Conservation (phyloP, 768 basidiomycete species). For the Termitomyces sp. region DNA sequence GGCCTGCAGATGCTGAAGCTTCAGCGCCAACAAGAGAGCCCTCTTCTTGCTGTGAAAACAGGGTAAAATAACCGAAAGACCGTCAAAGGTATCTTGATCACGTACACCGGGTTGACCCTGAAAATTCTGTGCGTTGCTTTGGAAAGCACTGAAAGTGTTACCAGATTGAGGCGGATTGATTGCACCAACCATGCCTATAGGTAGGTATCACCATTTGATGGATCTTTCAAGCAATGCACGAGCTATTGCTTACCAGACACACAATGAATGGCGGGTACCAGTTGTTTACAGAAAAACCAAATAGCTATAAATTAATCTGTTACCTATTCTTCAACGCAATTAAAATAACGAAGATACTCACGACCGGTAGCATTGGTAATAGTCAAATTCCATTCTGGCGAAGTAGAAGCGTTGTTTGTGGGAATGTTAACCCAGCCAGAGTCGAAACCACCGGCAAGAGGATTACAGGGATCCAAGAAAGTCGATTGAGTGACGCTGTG, state of each 20-base stretch:
- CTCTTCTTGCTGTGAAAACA: conserved; percentile 32
- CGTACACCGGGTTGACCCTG: conserved; percentile 30
- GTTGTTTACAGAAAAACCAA: conserved; percentile 61
- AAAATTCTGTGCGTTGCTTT: conserved; percentile 27
- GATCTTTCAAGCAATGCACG: background rate
- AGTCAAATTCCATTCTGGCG: conserved; percentile 48
- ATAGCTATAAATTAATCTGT: conserved; percentile 32
- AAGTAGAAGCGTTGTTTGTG: conserved; percentile 15
- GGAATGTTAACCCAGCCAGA: conserved; percentile 49
- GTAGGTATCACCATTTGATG: background rate
- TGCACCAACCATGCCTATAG: conserved; percentile 45
- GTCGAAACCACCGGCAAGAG: conserved; percentile 46
- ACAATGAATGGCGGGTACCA: conserved; percentile 40
- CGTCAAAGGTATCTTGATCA: conserved; percentile 5
- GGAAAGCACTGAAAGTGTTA: conserved; percentile 36
- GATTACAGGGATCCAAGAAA: conserved; percentile 43
- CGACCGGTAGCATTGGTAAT: conserved; percentile 45
- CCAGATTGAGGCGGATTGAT: conserved; percentile 51
- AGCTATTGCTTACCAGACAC: conserved; percentile 20
- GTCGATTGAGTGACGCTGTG: conserved; percentile 53
- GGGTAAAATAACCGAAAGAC: background rate
- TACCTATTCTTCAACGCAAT: background rate
- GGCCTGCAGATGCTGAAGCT: conserved; percentile 44
- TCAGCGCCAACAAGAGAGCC: conserved; percentile 41
- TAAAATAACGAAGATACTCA: conserved; percentile 22